phyloP scores from a whole-genome alignment of 345 rosid genomes.

The Lumnitzera racemosa region DNA sequence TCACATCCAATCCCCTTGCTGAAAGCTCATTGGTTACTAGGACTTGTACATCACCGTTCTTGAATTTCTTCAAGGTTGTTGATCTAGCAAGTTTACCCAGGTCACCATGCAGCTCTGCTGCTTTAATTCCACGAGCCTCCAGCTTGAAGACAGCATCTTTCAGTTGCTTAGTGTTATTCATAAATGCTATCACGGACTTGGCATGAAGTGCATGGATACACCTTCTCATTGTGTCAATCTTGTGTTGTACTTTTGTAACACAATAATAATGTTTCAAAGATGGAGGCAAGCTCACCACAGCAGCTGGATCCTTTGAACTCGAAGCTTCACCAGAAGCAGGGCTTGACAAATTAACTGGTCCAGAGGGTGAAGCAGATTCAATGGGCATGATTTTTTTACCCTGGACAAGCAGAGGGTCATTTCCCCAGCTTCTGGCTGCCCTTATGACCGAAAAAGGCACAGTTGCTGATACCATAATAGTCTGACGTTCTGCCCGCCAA shows the following conservation, averaged over 20 bases:
- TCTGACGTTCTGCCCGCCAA: slow-evolving; percentile 47
- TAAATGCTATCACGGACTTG: slow-evolving; percentile 78
- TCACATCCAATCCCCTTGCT: slow-evolving; percentile 86
- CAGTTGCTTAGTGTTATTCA: slow-evolving; percentile 83
- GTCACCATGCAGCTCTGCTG: slow-evolving; percentile 85
- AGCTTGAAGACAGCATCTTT: slow-evolving; percentile 89
- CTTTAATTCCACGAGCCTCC: slow-evolving; percentile 77
- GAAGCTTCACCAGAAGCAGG: slow-evolving; percentile 24
- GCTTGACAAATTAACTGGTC: slow-evolving; percentile 36
- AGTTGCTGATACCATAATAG: slow-evolving; percentile 84
- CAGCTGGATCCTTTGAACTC: slow-evolving; percentile 36
- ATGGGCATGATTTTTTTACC: slow-evolving; percentile 57
- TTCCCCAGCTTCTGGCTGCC: slow-evolving; percentile 89
- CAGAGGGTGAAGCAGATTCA: slow-evolving; percentile 40
- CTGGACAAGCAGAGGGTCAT: slow-evolving; percentile 76
- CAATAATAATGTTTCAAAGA: slow-evolving; percentile 73
- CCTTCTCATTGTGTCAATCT: slow-evolving; percentile 76
- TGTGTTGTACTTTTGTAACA: slow-evolving; percentile 73
- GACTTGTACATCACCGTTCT: slow-evolving; percentile 74
- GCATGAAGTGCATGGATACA: slow-evolving; percentile 85
- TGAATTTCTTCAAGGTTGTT: slow-evolving; percentile 71
- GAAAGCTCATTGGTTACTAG: slow-evolving; percentile 90
- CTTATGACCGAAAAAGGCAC: slow-evolving; percentile 86
- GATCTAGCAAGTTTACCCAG: slow-evolving; percentile 95
- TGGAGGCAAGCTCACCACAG: slow-evolving; percentile 77